These are phyloP conservation scores for Nitzschia sp. DNA, from an alignment of 108 stramenopile genomes.

Conservation along the genomic window DNA sequence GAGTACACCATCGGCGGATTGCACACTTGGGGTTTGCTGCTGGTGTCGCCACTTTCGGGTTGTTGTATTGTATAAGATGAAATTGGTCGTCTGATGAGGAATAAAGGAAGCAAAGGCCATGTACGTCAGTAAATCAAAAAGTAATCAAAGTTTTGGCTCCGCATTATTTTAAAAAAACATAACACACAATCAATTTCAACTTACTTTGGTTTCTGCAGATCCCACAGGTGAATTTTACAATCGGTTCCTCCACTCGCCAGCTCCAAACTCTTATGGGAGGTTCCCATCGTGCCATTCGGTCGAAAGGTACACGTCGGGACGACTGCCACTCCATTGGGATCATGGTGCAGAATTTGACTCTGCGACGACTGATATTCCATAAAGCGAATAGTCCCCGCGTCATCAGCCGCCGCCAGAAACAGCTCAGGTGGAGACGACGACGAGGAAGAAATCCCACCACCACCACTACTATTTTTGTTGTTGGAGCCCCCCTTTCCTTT, in stretches of 20 bases:
- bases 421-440: not conserved
- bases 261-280: constrained; percentile 38
- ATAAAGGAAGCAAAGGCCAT: too few species aligned
- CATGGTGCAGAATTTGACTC: constrained; percentile 52
- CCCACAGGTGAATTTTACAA: constrained; percentile 76
- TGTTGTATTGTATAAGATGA: constrained; percentile 30
- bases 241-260: constrained; percentile 79
- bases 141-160: too few species aligned
- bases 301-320: constrained; percentile 69
- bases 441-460: constrained; percentile 2
- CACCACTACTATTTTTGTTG: not conserved
- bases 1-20: constrained; percentile 87
- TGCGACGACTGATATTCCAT: constrained; percentile 16
- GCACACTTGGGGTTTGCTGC: constrained; percentile 57
- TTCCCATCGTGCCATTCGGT: constrained; percentile 36
- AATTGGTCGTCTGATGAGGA: constrained; percentile 32
- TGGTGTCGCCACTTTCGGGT: constrained; percentile 7
- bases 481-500: constrained; percentile 5
- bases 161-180: too few species aligned
- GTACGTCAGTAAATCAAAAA: too few species aligned
- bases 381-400: constrained; percentile 66
- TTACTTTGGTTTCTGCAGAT: constrained; percentile 50
- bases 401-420: constrained; percentile 62
- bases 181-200: too few species aligned
- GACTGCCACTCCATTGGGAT: constrained; percentile 48